Evolutionary conservation across 768 basidiomycete genomes (phyloP).

Genomic region (Lyophyllum atratum): DNA sequence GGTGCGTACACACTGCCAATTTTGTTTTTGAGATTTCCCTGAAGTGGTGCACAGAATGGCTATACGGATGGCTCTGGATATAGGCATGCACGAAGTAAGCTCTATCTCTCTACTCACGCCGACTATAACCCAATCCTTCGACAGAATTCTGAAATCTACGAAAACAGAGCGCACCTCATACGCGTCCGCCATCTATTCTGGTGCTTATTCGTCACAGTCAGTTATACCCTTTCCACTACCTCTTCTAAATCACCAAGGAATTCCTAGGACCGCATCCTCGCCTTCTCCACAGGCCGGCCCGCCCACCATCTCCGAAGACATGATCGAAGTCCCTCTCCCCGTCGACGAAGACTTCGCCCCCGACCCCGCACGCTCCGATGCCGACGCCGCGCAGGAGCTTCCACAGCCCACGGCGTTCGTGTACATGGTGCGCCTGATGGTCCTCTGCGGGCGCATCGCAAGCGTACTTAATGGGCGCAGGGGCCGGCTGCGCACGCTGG

Average conservation of each 20-base stretch:
- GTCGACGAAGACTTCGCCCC: conserved; percentile 15
- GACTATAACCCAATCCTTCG: no score
- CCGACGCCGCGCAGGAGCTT: conserved; percentile 4
- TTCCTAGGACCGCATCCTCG: conserved; percentile 13
- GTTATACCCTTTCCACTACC: background rate
- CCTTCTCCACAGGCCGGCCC: conserved; percentile 13
- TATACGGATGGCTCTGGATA: conserved; percentile 19
- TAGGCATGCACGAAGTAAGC: conserved; percentile 16
- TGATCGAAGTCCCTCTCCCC: conserved; percentile 19
- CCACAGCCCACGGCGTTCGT: conserved; percentile 14
- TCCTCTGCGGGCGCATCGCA: conserved; percentile 14
- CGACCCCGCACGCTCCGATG: conserved; percentile 7
- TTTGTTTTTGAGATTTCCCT: background rate
- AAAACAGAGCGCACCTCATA: conserved; percentile 12
- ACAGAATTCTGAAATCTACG: conserved; percentile 13
- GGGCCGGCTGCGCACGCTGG: conserved; percentile 11
- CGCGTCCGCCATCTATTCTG: conserved; percentile 17
- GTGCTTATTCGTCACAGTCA: conserved; percentile 17
- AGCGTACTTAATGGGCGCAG: conserved; percentile 13
- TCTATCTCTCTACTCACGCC: no score
- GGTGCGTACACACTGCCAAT: conserved; percentile 7
- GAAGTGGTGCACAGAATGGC: conserved; percentile 10
- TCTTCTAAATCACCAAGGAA: no score
- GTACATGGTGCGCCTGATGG: conserved; percentile 16
- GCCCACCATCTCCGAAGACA: conserved; percentile 16